phyloP scores from a whole-genome alignment of 768 basidiomycete genomes.

The Multifurca ochricompacta region DNA sequence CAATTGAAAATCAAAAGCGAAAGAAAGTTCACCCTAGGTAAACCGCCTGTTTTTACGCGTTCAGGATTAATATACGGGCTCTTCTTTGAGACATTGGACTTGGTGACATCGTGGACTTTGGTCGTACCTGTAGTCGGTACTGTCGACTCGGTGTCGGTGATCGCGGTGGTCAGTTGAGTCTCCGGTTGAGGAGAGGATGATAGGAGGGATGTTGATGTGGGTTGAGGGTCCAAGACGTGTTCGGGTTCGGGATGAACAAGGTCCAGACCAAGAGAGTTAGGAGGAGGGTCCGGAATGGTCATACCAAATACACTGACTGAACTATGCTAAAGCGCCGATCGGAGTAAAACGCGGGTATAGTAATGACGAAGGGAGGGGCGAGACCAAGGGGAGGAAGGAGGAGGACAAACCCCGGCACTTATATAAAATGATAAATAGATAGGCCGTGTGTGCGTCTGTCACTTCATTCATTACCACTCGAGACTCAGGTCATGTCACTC shows the following conservation, averaged over 20 bases:
- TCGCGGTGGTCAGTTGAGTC: not conserved
- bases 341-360: conserved; percentile 10
- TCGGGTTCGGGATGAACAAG: conserved; percentile 39
- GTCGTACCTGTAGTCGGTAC: not conserved
- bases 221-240: conserved; percentile 26
- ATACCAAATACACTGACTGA: conserved; percentile 27
- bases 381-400: not conserved
- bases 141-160: not conserved
- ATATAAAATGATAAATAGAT: conserved; percentile 5
- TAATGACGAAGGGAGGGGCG: conserved; percentile 2
- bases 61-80: conserved; percentile 76
- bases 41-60: conserved; percentile 76
- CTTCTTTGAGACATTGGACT: conserved; percentile 35
- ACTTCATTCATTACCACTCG: conserved; percentile 8
- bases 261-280: conserved; percentile 67
- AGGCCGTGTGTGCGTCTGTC: not conserved
- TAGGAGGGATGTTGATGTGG: conserved; percentile 20
- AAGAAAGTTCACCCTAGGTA: conserved; percentile 48
- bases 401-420: conserved; percentile 2
- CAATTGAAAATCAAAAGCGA: not conserved
- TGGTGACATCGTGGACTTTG: conserved; percentile 20
- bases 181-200: conserved; percentile 11
- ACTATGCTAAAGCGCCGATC: conserved; percentile 12
- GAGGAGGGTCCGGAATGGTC: conserved; percentile 28
- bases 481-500: conserved; percentile 63